These are phyloP conservation scores for Nephelium lappaceum DNA, from an alignment of 345 rosid species.

Conservation along the genomic window DNA sequence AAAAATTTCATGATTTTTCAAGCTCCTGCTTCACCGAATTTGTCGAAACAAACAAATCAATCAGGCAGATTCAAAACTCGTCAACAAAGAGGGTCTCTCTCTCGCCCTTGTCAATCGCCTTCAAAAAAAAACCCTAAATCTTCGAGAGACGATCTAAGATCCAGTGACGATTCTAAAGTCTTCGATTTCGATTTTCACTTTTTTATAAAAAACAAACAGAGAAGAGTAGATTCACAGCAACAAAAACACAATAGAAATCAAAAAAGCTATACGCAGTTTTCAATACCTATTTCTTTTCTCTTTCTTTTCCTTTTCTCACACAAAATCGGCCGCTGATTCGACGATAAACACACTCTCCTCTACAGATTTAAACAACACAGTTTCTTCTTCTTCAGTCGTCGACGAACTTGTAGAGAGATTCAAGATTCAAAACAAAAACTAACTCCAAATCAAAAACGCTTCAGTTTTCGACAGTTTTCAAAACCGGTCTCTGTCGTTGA, in stretches of 20 bases:
- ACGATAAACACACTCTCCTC: neutral
- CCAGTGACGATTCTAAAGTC: neutral
- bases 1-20: conserved; percentile 1
- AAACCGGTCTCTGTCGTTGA: neutral
- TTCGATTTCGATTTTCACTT: conserved; percentile 1
- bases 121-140: no score
- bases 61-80: no score
- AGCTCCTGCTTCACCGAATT: neutral
- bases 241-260: conserved; percentile 41
- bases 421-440: neutral
- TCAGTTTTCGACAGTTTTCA: conserved; percentile 9
- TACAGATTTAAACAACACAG: conserved; percentile 11
- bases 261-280: conserved; percentile 38
- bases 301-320: conserved; percentile 4
- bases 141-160: neutral
- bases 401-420: conserved; percentile 2
- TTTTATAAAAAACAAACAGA: neutral
- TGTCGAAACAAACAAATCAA: neutral
- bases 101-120: no score
- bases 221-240: conserved; percentile 29
- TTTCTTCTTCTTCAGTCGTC: conserved; percentile 13
- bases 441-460: neutral
- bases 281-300: conserved; percentile 27
- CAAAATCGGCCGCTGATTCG: conserved; percentile 16
- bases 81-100: no score